Evolutionary conservation across 2,329 filamentous ascomycete genomes (phyloP), one percentile per base, ranked within the genome.

Genomic region (Monilinia aucupariae): DNA sequence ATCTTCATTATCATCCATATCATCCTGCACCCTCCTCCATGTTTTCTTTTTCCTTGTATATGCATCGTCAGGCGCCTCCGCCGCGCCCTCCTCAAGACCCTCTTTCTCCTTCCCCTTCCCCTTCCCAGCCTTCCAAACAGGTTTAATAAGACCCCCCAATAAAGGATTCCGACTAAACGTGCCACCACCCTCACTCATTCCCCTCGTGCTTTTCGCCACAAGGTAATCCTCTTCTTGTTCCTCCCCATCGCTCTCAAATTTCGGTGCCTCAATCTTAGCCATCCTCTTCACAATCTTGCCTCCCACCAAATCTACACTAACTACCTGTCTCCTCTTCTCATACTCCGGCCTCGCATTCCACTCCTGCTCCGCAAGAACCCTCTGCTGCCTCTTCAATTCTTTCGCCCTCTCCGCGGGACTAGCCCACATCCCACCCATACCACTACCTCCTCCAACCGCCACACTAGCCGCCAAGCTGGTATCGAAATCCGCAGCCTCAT

Each of bases 301-400:
- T 2, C 82, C 84, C 56, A 83, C 84, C 10, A 90, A 75, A 75
- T 90, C 86, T 66, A 90, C 82, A 69, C 84, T 87, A 65, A 89
- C 85, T 2, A 91, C 84, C 7, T 88, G 82, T 67, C 80, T 82
- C 67, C 85, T 81, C 78, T 87, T 90, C 76, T 91, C 88, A 75
- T 85, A 90, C 66, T 89, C 87, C 0, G 87, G 87, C 53, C 81
- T 78, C 10, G 84, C 81, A 68, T 84, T 83, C 80, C 87, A 89
- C 64, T 89, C 85, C 75, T 88, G 81, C 71, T 90, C 86, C 12
- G 86, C 78, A 62, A 89, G 74, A 2, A 88, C 80, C 65, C 84
- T 85, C 74, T 90, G 87, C 74, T 90, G 87, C 67, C 82, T 82
- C 74, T 89, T 89, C 62, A 90, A 75, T 69, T 88, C 85, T 70